Base-by-base conservation (phyloP, 352 stramenopile species). In the Pythium coloratum region DNA sequence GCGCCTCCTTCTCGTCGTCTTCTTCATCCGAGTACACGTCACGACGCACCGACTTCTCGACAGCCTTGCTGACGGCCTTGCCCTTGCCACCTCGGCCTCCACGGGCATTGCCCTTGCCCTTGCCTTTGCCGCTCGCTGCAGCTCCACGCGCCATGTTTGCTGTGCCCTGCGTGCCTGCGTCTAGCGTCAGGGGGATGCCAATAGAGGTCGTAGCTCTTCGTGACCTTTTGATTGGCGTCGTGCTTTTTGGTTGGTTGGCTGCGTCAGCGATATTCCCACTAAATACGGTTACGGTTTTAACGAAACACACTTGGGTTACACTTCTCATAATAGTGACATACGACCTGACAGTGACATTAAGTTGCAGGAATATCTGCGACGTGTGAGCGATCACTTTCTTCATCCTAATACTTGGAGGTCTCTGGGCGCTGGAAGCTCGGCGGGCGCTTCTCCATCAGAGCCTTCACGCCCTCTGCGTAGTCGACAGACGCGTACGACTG, bases 11-110 rank as follows among this genome's bases (percentile, higher is more conserved):
- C 18, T 81, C 71, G 56, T 95, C 82, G 57, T 90, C 53, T 30
- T 93, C 77, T 57, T 96, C 80, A 76, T 94, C 80, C 64, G 85
- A 90, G 64, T 89, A 94, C 34, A 96, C 85, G 66, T 96, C 86
- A 3, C 76, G 75, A 28, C 59, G 62, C 40, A 74, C 66, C 55
- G 59, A 65, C 57, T 74, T 76, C 32, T 68, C 67, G 24, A 62
- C 66, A 14, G 64, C 56, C 38, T n/a, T 63, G 32, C 44, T 24
- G 20, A 24, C 66, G 10, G 44, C 65, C 16, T 63, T 78, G 47
- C 32, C 66, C 44, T 68, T 71, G 30, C 62, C 60, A 9, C 73
- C 74, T n/a, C 42, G 6, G 40, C 33, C 49, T 20, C 58, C 61
- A 20, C 30, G 24, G 50, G 12, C 46, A 8, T 53, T 53, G 46